Evolutionary conservation across 2,329 filamentous ascomycete species (phyloP).

Genomic region (Talaromyces amestolkiae): DNA sequence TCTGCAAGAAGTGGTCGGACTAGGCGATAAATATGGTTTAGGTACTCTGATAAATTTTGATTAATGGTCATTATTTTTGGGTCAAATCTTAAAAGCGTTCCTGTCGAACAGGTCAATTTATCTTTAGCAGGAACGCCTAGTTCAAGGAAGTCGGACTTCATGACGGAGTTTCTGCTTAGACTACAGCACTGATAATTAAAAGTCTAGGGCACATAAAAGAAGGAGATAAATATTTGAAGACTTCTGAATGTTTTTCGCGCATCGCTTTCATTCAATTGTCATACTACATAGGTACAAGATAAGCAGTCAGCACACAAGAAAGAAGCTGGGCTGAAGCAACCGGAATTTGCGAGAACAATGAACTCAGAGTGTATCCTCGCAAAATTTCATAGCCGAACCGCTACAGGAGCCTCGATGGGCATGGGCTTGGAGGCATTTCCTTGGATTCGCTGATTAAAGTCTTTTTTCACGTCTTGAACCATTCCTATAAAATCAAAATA

Average conservation of each 20-base stretch:
- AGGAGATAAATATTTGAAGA: background rate
- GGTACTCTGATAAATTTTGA: no score
- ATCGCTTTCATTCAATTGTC: background rate
- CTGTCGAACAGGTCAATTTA: background rate
- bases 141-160: background rate
- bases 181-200: background rate
- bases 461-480: constrained; percentile 16
- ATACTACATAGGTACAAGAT: background rate
- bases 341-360: background rate
- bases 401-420: background rate
- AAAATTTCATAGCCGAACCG: background rate
- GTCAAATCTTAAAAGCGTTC: background rate
- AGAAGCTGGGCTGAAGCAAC: background rate
- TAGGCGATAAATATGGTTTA: background rate
- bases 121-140: background rate
- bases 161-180: background rate
- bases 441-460: background rate
- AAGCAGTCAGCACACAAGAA: background rate
- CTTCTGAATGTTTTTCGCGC: background rate
- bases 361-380: background rate
- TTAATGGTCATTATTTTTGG: background rate
- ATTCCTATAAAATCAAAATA: constrained; percentile 35
- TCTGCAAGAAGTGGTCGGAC: background rate
- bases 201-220: no score
- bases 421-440: background rate